Percentiles rank a stretch among this genome's conserved stretches.
Evolutionary conservation across 768 basidiomycete species (phyloP).

Genomic region (Candolleomyces eurysporus): DNA sequence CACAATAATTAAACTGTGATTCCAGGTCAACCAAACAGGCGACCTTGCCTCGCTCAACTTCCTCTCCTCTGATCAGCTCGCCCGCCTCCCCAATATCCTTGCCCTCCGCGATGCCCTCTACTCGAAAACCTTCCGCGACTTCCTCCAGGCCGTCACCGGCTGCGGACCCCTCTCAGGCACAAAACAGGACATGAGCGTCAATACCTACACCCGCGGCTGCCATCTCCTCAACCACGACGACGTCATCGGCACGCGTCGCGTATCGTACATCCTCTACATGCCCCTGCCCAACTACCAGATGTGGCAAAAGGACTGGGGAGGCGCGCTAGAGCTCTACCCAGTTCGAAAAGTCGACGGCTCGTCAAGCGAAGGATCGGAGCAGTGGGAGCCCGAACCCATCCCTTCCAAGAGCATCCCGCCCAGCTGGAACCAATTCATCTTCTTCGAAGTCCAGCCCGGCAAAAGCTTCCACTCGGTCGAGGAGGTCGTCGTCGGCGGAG

Average conservation of each 20-base stretch:
- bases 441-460: constrained; percentile 91
- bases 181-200: constrained; percentile 95
- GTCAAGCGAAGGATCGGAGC: constrained; percentile 27
- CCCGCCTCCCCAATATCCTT: constrained; percentile 77
- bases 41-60: constrained; percentile 93
- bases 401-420: constrained; percentile 72
- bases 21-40: constrained; percentile 92
- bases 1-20: background rate
- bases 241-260: constrained; percentile 89
- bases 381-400: constrained; percentile 63
- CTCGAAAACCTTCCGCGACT: constrained; percentile 75
- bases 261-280: constrained; percentile 97
- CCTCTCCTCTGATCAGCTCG: constrained; percentile 73
- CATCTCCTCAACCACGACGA: constrained; percentile 98
- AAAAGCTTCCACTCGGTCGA: constrained; percentile 95
- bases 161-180: constrained; percentile 89
- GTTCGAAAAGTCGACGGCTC: constrained; percentile 50
- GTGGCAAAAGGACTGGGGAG: constrained; percentile 91
- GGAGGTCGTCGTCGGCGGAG: constrained; percentile 87
- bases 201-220: constrained; percentile 86
- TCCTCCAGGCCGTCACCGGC: constrained; percentile 83
- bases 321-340: constrained; percentile 92
- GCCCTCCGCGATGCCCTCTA: constrained; percentile 90
- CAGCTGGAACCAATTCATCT: constrained; percentile 86
- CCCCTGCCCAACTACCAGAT: constrained; percentile 69